phyloP scores from a whole-genome alignment of 305 asterid species.

The Caryopteris hybrid region DNA sequence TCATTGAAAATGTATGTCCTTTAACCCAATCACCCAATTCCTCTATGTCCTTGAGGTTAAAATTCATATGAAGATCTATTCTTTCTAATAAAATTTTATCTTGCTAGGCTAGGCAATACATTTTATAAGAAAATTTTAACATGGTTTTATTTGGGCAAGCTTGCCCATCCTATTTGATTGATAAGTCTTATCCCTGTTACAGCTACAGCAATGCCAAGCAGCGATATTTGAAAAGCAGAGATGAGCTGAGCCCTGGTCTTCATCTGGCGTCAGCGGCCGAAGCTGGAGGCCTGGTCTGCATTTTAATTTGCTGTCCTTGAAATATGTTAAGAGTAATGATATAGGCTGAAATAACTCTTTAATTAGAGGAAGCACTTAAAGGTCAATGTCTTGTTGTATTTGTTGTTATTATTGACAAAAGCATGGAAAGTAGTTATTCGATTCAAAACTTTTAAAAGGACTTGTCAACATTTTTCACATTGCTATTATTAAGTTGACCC shows the following conservation, averaged over 20 bases:
- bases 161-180: slow-evolving; percentile 14
- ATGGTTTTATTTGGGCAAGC: background rate
- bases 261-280: slow-evolving; percentile 98
- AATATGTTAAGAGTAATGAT: background rate
- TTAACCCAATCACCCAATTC: background rate
- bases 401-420: background rate
- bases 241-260: slow-evolving; percentile 70
- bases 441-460: slow-evolving; percentile 8
- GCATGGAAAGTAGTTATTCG: background rate
- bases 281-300: slow-evolving; percentile 91
- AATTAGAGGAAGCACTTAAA: background rate
- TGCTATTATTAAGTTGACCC: background rate
- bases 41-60: background rate
- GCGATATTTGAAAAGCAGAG: slow-evolving; percentile 66
- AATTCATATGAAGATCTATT: background rate
- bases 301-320: slow-evolving; percentile 20
- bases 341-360: background rate
- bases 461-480: background rate
- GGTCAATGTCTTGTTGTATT: background rate
- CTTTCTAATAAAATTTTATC: background rate
- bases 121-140: background rate
- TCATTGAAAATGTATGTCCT: background rate
- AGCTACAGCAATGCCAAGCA: slow-evolving; percentile 93
- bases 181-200: slow-evolving; percentile 15
- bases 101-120: background rate